Evolutionary conservation across 768 basidiomycete genomes (phyloP).

Genomic region (Mycena belliarum): DNA sequence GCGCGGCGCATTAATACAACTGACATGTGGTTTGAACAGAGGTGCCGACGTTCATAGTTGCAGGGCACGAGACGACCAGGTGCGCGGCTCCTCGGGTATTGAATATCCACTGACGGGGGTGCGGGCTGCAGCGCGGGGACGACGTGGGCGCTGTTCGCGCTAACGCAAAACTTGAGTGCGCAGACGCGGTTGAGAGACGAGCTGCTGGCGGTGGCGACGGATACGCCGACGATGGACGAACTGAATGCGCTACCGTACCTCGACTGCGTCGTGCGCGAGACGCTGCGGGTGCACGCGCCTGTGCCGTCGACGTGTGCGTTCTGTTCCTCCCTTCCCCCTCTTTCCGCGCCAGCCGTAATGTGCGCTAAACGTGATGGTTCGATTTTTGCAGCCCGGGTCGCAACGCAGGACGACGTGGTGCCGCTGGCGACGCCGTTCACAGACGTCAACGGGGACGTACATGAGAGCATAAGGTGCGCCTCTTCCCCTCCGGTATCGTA

Average conservation of each 20-base stretch:
- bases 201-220: conserved; percentile 47
- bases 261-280: conserved; percentile 35
- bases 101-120: too few relatives aligned
- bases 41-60: conserved; percentile 59
- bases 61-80: conserved; percentile 63
- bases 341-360: too few relatives aligned
- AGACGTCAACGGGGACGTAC: too few relatives aligned
- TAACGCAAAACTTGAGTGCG: conserved; percentile 46
- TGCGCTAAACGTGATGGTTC: too few relatives aligned
- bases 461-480: too few relatives aligned
- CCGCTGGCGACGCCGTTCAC: conserved; percentile 31
- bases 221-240: conserved; percentile 69
- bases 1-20: too few relatives aligned
- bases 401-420: conserved; percentile 34
- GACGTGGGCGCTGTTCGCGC: conserved; percentile 60
- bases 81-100: conserved; percentile 7
- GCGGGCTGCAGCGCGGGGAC: conserved; percentile 42
- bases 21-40: conserved; percentile 33
- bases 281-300: not conserved
- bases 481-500: too few relatives aligned
- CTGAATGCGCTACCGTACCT: conserved; percentile 68
- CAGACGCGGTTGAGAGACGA: conserved; percentile 64
- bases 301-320: not conserved
- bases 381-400: conserved; percentile 22
- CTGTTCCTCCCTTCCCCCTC: not conserved